Base-by-base conservation (phyloP, 2,329 filamentous ascomycete genomes). In the Rhexocercosporidium sp. region DNA sequence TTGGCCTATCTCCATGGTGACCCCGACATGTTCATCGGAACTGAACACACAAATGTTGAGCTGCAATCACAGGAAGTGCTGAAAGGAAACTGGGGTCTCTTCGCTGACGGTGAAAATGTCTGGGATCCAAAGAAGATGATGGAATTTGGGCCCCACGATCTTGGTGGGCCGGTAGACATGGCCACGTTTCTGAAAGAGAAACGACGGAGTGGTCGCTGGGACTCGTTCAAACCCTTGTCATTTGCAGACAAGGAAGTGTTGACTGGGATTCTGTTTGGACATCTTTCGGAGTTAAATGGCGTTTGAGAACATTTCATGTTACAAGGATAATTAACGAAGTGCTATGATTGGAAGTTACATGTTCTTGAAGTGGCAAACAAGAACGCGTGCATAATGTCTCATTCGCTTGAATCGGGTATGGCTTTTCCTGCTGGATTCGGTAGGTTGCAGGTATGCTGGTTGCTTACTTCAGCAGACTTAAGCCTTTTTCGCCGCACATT, bases 1-100 rank as follows among this genome's bases (percentile, higher is more conserved):
- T 34, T 71, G 2, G 61, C 62, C 1, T 68, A 68, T 59, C 14
- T 68, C 5, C 67, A 66, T 61, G 63, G 67, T 8, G 44, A 59
- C 22, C 53, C 41, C 3, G 31, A 16, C 3, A 69, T 69, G 22
- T 69, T 69, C 29, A 20, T 12, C 11, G 53, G 44, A 2, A 64
- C 53, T 39, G 57, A 62, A 29, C 22, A 65, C 46, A 37, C 49
- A 9, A 29, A 66, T 20, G 2, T 9, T 3, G 62, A 69, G 27
- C n/a, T 54, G 14, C 44, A 51, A 20, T 11, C 65, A 1, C 53
- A 57, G 31, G 29, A 51, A 27, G 25, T 46, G 2, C 27, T 66
- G 16, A 54, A 68, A 34, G 53, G 62, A 22, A 14, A 14, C 3
- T 65, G 62, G 64, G 44, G 67, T 20, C 12, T 27, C 2, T 70